Evolutionary conservation across 495 filamentous ascomycete species (phyloP), one percentile per base, ranked within the genome.

Genomic region (Lasiosphaeria hispida): DNA sequence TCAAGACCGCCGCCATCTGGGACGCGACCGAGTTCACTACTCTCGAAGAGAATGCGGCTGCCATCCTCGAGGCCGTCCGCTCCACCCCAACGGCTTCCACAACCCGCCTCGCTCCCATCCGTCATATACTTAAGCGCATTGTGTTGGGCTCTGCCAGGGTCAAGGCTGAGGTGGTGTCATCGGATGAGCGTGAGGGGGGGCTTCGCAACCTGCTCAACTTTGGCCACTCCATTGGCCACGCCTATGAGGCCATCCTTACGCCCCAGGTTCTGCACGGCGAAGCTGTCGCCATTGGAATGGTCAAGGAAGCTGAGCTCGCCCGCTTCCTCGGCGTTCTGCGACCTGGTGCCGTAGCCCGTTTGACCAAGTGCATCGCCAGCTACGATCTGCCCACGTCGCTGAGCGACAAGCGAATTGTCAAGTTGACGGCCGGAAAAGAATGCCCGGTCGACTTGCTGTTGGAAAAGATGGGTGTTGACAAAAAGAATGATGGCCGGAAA

Each of bases 1-100:
- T 97, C 68, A 97, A 97, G 84, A 98, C 94, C 15, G 94, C 94
- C 6, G 94, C 93, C 53, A 97, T 97, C 60, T 97, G 92, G 81
- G 82, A 96, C 64, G 89, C 92, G 69, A 74, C 80, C 11, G 94
- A 97, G 67, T 98, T 97, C 71, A 79, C 87, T 53, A 82, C 85
- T 43, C 77, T 98, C 47, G 94, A 98, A 65, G 78, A 87, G 57
- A 89, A 91, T 69, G 91, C 91, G 2, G 77, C 82, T 34, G 68
- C 78, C 7, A 89, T 98, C 34, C 79, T 96, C 66, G 80, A 81
- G 11, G 85, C 91, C 38, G 80, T 91, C 33, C 82, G 80, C 48
- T 77, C 83, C 14, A 80, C 83, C 57, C 72, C 79, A 15, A 72
- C 80, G 59, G 74, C 76, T 8, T 68, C 67, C 2, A 68, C 62